phyloP scores from a whole-genome alignment of 345 rosid species.

The Salix viminalis region DNA sequence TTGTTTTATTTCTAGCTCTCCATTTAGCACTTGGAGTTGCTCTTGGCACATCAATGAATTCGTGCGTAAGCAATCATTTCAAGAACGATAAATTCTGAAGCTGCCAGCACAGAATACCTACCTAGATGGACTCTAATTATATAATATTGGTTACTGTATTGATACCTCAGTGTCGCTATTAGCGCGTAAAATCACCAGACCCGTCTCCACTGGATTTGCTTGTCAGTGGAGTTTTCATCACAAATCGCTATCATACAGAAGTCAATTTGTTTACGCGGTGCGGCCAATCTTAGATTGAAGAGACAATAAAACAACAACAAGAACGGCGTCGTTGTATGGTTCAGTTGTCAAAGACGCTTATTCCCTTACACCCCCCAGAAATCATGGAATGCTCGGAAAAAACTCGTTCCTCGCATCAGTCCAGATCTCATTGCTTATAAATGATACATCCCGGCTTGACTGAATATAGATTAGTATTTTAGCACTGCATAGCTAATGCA shows the following conservation, averaged over 20 bases:
- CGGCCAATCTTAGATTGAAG: not conserved
- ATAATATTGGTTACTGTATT: not conserved
- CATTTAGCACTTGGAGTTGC: too few relatives aligned
- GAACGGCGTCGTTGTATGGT: not conserved
- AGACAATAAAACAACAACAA: not conserved
- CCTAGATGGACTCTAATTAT: too few relatives aligned
- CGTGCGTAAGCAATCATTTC: too few relatives aligned
- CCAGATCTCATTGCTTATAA: not conserved
- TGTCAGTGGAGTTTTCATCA: not conserved
- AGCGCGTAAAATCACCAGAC: not conserved
- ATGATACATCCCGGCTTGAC: not conserved
- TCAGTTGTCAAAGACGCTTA: not conserved
- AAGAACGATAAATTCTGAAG: not conserved
- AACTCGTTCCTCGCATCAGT: not conserved
- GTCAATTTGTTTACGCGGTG: not conserved
- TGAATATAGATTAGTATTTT: not conserved
- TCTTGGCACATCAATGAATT: not conserved
- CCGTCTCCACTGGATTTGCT: not conserved
- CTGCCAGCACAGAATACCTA: not conserved
- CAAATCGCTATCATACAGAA: not conserved
- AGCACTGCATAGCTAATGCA: not conserved
- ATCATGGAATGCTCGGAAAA: not conserved
- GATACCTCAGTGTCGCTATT: not conserved
- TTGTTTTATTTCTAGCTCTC: too few relatives aligned
- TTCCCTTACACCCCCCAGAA: not conserved